These are phyloP conservation scores for Leucoagaricus sp. DNA, from an alignment of 1,284 basidiomycete species.

Conservation along the genomic window DNA sequence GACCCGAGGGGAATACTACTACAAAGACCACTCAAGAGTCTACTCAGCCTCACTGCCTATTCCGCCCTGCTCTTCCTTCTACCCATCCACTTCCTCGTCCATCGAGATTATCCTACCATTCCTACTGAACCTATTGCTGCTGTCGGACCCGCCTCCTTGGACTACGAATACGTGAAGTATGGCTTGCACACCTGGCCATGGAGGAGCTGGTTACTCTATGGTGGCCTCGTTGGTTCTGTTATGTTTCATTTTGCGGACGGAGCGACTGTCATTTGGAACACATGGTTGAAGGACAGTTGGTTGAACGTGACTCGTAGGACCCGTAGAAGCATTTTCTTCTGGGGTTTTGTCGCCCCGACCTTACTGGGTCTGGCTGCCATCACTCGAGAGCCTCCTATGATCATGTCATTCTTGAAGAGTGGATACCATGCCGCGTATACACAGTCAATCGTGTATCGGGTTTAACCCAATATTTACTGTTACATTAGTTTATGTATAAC, in stretches of 20 bases:
- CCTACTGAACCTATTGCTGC: conserved; percentile 45
- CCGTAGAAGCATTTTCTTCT: conserved; percentile 32
- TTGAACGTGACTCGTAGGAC: conserved; percentile 23
- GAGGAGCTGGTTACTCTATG: conserved; percentile 61
- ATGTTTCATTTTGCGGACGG: conserved; percentile 64
- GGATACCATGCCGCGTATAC: conserved; percentile 45
- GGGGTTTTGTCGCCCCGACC: conserved; percentile 45
- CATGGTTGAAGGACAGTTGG: conserved; percentile 33
- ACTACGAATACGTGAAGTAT: conserved; percentile 75
- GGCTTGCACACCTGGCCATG: conserved; percentile 61
- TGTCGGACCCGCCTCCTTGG: conserved; percentile 70
- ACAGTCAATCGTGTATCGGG: conserved; percentile 30
- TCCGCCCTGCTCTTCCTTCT: conserved; percentile 51
- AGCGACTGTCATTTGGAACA: conserved; percentile 50
- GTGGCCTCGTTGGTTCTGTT: conserved; percentile 51
- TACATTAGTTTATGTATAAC: background rate
- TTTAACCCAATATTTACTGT: background rate
- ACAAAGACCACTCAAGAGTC: conserved; percentile 36
- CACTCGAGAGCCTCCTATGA: conserved; percentile 57
- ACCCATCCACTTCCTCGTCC: conserved; percentile 63
- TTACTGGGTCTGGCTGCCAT: conserved; percentile 54
- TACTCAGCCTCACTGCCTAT: conserved; percentile 60
- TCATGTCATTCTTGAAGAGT: conserved; percentile 49
- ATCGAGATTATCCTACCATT: conserved; percentile 52
- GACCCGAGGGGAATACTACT: conserved; percentile 23